phyloP scores from a whole-genome alignment of 164 flowering plant genomes.

The Vitis riparia region DNA sequence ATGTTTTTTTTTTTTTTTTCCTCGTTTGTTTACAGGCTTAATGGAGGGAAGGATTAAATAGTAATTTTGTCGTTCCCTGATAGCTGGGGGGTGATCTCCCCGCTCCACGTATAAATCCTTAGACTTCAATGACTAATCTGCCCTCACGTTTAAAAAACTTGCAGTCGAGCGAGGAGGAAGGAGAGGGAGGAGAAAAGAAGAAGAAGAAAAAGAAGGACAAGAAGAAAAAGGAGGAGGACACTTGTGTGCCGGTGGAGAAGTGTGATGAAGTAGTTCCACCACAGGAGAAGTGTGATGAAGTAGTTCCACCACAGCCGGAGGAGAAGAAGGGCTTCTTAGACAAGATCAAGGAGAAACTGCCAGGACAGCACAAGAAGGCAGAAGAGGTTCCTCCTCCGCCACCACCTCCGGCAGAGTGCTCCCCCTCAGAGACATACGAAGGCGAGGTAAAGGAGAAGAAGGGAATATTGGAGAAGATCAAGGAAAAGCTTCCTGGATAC shows the following conservation, averaged over 20 bases:
- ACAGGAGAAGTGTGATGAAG: background rate
- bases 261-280: background rate
- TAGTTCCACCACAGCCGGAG: slow-evolving; percentile 12
- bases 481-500: slow-evolving; percentile 70
- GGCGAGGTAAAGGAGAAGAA: slow-evolving; percentile 35
- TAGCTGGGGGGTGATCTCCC: background rate
- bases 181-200: slow-evolving; percentile 45
- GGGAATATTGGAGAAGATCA: slow-evolving; percentile 64
- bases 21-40: slow-evolving; percentile 13
- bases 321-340: slow-evolving; percentile 52
- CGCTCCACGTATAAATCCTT: background rate
- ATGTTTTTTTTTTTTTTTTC: background rate
- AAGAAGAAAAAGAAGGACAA: slow-evolving; percentile 62
- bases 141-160: background rate
- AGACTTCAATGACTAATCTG: background rate
- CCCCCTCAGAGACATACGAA: slow-evolving; percentile 3
- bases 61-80: background rate
- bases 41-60: too few relatives aligned
- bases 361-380: slow-evolving; percentile 32
- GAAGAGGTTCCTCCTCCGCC: slow-evolving; percentile 9
- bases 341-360: slow-evolving; percentile 41
- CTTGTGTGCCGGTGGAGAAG: slow-evolving; percentile 14
- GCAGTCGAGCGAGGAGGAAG: slow-evolving; percentile 71
- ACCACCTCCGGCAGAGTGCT: slow-evolving; percentile 1
- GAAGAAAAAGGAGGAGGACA: slow-evolving; percentile 43